These are phyloP conservation scores for Leccinum barrowsii DNA, from an alignment of 768 basidiomycete species.

Conservation along the genomic window DNA sequence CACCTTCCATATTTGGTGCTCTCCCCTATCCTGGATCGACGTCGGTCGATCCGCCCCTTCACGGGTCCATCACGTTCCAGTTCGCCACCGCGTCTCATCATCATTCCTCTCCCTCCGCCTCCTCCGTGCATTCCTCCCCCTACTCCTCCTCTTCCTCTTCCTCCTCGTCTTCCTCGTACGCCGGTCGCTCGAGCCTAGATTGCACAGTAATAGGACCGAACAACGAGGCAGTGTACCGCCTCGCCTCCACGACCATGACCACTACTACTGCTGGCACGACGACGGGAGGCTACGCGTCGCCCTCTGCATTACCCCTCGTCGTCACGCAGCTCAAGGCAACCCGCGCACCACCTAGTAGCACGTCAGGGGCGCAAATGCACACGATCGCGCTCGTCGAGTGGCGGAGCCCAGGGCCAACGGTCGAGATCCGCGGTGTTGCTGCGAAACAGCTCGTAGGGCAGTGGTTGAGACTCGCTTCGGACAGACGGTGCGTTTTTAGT, in stretches of 20 bases:
- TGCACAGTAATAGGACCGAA: conserved; percentile 51
- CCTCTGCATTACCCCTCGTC: neutral
- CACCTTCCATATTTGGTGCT: conserved; percentile 60
- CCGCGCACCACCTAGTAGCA: conserved; percentile 15
- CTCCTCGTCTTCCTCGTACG: neutral
- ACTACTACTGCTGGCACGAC: neutral
- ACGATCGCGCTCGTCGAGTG: conserved; percentile 58
- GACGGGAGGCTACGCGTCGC: neutral
- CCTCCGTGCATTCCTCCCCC: neutral
- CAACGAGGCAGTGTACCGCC: conserved; percentile 43
- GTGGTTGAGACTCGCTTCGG: conserved; percentile 54
- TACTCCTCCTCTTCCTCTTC: neutral
- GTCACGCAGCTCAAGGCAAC: conserved; percentile 40
- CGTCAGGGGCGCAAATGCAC: conserved; percentile 10
- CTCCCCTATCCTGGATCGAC: conserved; percentile 48
- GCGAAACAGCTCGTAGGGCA: conserved; percentile 45
- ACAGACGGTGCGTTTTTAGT: conserved; percentile 36
- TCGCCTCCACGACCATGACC: conserved; percentile 38
- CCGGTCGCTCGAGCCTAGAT: neutral
- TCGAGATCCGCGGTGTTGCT: conserved; percentile 53
- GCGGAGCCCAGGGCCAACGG: conserved; percentile 38
- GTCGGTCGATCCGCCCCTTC: conserved; percentile 23
- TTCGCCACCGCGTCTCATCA: conserved; percentile 11
- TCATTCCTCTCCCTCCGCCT: neutral
- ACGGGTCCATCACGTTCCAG: conserved; percentile 40